Evolutionary conservation across 2,329 filamentous ascomycete genomes (phyloP), one percentile per base, ranked within the genome.

Genomic region (Colletotrichum sp.): DNA sequence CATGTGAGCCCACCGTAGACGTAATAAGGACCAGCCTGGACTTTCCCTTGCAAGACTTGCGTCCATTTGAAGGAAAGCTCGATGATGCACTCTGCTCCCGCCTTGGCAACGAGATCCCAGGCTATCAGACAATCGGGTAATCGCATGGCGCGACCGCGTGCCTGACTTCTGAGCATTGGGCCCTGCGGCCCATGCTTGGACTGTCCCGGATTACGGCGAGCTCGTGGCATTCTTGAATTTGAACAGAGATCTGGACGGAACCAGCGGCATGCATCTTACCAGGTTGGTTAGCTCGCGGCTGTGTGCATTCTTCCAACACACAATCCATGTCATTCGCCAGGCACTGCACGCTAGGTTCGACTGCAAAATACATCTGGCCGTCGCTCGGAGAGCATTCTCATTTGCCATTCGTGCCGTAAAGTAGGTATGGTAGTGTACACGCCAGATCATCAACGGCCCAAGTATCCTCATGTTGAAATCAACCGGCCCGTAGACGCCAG

Each of bases 1-100:
- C 71, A 69, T 69, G 71, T 74, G 65, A 76, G 64, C 71, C 65
- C 71, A 60, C 70, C 70, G 74, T 69, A 69, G 70, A 73, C 64
- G 70, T 69, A 76, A 76, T 68, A 26, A 52, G 32, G 59, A 15
- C 60, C 24, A 63, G 18, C 57, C 68, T 62, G 52, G 21, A 57
- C 57, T 21, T 24, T 30, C 16, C 28, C 10, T 26, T 36, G 71
- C 28, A 66, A 36, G 30, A 24, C 18, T 49, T 24, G n/a, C 49
- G 8, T 59, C 28, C 36, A 24, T 36, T 52, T 68, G 60, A 59
- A 52, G 59, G 32, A 65, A 39, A 60, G 57, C 26, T 30, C 44
- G 59, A 74, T 65, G 70, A 73, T 76, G 74, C 59, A 55, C 59
- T 21, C 26, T 52, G n/a, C 28, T 13, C 30, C 64, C 16, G 26